Base-by-base conservation (phyloP, 352 stramenopile species). In the Nothophytophthora sp. region DNA sequence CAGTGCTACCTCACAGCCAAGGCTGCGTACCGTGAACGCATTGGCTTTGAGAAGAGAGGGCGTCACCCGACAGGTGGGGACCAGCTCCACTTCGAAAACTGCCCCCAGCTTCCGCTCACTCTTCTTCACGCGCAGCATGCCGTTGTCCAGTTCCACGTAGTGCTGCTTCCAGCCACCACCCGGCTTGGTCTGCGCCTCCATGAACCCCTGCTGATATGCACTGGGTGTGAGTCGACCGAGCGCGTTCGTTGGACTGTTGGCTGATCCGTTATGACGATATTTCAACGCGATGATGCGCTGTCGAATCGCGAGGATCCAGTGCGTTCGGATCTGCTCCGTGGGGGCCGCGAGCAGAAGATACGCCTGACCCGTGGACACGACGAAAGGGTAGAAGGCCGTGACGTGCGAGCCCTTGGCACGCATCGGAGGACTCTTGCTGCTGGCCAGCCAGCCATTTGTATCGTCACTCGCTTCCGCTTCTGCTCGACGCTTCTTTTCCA, bases 251-350 rank as follows among this genome's bases (percentile, higher is more conserved):
- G 58, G 49, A 16, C 46, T 38, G 19, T 16, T 23, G 39, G 44
- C 51, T 10, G 49, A 27, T 8, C 50, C 32, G 13, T 81, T 84
- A 37, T 74, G 60, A 28, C 70, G 79, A 29, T 87, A 84, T 32
- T 90, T 88, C 10, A 90, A 46, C 3, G 70, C 50, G 34, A 88
- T 81, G 41, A 90, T 82, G 24, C 80, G 74, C 60, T 87, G 51
- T 18, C 74, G 72, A 48, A 88, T 87, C 0, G 76, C 76, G 8
- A 74, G 39, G 27, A 88, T 64, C 80, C 79, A 90, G 38, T 88
- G 66, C 10, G 73, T 69, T 18, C 79, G 69, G 39, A 68, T 70
- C 45, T 70, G 62, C 16, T 84, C 70, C 2, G 45, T 85, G 0
- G 67, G 43, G 0, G 76, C 75, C 12, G 73, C 70, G 18, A 88